phyloP scores from a whole-genome alignment of 129 eudicot genomes.

The Centella asiatica region DNA sequence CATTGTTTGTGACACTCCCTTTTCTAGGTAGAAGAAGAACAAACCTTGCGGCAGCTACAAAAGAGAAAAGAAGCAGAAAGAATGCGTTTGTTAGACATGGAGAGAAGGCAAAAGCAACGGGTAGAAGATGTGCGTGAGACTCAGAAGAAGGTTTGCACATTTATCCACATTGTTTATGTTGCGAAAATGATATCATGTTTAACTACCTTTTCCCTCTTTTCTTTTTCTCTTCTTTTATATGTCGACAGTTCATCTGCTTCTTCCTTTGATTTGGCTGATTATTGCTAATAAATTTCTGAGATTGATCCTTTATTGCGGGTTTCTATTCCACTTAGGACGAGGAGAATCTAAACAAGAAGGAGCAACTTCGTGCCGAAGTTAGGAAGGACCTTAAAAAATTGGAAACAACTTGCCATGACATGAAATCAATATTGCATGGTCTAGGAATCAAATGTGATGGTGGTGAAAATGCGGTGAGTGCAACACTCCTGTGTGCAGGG shows the following conservation, averaged over 20 bases:
- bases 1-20: not conserved
- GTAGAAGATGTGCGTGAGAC: slow-evolving; percentile 79
- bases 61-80: slow-evolving; percentile 60
- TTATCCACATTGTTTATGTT: too few species aligned
- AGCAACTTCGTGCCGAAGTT: slow-evolving; percentile 44
- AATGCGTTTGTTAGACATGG: slow-evolving; percentile 63
- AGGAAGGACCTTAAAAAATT: slow-evolving; percentile 43
- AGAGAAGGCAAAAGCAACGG: slow-evolving; percentile 76
- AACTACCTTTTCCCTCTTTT: not conserved
- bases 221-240: too few species aligned
- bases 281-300: not conserved
- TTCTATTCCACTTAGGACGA: slow-evolving; percentile 28
- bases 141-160: slow-evolving; percentile 50
- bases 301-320: not conserved
- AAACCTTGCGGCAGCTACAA: slow-evolving; percentile 32
- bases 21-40: slow-evolving; percentile 80
- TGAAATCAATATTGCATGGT: slow-evolving; percentile 54
- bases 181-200: too few species aligned
- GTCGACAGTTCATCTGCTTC: too few species aligned
- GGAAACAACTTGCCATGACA: slow-evolving; percentile 49
- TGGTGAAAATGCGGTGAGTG: slow-evolving; percentile 48
- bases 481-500: not conserved
- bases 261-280: not conserved
- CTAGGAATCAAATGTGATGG: slow-evolving; percentile 42
- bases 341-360: slow-evolving; percentile 67